Evolutionary conservation across 768 basidiomycete genomes (phyloP).

Genomic region (Solioccasus polychromus): DNA sequence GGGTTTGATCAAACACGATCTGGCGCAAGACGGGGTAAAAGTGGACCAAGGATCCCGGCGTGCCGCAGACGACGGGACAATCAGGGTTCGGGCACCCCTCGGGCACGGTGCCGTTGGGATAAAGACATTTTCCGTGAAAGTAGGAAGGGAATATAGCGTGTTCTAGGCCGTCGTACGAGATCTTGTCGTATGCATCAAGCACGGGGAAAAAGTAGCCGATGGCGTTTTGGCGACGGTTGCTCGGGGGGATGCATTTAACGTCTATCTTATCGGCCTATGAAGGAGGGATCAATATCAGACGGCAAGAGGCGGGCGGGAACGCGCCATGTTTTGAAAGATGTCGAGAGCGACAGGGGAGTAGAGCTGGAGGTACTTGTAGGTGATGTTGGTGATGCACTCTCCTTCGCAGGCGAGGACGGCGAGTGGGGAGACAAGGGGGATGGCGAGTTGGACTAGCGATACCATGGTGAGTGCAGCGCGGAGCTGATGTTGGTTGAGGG

Average conservation of each 20-base stretch:
- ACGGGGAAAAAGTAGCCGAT: slow-evolving; percentile 46
- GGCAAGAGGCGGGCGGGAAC: slow-evolving; percentile 12
- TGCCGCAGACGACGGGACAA: slow-evolving; percentile 76
- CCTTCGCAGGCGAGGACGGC: slow-evolving; percentile 63
- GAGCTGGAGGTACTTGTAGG: slow-evolving; percentile 50
- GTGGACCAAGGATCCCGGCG: slow-evolving; percentile 76
- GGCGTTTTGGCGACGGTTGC: slow-evolving; percentile 19
- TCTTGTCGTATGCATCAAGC: slow-evolving; percentile 41
- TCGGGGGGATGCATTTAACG: slow-evolving; percentile 30
- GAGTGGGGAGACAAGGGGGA: slow-evolving; percentile 32
- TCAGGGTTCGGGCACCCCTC: slow-evolving; percentile 75
- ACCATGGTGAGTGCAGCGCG: slow-evolving; percentile 20
- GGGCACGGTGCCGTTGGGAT: slow-evolving; percentile 52
- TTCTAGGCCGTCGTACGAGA: slow-evolving; percentile 44
- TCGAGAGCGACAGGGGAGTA: slow-evolving; percentile 43
- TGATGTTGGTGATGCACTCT: slow-evolving; percentile 61
- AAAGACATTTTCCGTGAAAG: slow-evolving; percentile 77
- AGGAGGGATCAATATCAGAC: not conserved
- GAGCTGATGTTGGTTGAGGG: slow-evolving; percentile 3
- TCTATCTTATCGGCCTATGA: slow-evolving; percentile 37
- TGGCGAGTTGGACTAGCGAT: slow-evolving; percentile 16
- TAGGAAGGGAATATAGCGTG: slow-evolving; percentile 62
- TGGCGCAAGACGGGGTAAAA: slow-evolving; percentile 50
- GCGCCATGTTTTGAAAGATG: slow-evolving; percentile 43
- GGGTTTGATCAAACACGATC: slow-evolving; percentile 49